Percentiles rank a stretch among this genome's conserved stretches.
phyloP scores from a whole-genome alignment of 2,329 filamentous ascomycete species.

The Saccharata proteae region DNA sequence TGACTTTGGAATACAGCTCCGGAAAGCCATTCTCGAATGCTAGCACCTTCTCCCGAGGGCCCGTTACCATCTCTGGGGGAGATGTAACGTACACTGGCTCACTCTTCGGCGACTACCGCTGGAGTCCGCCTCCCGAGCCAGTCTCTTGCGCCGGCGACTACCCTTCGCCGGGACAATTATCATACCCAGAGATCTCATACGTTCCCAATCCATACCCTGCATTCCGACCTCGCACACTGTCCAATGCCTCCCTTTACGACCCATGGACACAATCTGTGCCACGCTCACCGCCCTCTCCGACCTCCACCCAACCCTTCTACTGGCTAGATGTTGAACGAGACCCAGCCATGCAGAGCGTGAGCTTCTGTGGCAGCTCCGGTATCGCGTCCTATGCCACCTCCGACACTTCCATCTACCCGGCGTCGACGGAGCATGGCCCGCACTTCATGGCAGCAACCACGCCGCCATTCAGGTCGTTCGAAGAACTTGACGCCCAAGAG shows the following conservation, averaged over 20 bases:
- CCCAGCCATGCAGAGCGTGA: not conserved
- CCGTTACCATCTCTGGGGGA: conserved; percentile 1
- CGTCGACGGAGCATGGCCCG: not conserved
- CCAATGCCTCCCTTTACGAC: conserved; percentile 24
- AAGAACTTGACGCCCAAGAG: conserved; percentile 25
- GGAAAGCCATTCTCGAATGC: not conserved
- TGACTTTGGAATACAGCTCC: not conserved
- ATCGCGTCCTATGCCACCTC: conserved; percentile 7
- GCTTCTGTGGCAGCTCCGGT: conserved; percentile 8
- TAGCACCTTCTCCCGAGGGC: not conserved
- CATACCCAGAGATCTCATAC: conserved; percentile 9
- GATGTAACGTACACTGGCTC: conserved; percentile 2
- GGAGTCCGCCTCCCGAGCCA: conserved; percentile 10
- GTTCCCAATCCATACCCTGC: conserved; percentile 7
- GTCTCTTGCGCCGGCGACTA: conserved; percentile 21
- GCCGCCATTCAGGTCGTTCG: conserved; percentile 18
- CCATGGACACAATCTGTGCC: conserved; percentile 7
- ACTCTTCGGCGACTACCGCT: conserved; percentile 4
- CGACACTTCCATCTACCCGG: conserved; percentile 8
- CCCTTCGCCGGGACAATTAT: conserved; percentile 15
- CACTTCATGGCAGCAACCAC: conserved; percentile 3
- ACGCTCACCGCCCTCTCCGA: conserved; percentile 21
- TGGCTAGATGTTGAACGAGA: conserved; percentile 8
- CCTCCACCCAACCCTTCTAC: conserved; percentile 15
- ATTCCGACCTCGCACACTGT: conserved; percentile 22